Base-by-base conservation (phyloP, 495 filamentous ascomycete genomes). In the Penicillium turbatum region DNA sequence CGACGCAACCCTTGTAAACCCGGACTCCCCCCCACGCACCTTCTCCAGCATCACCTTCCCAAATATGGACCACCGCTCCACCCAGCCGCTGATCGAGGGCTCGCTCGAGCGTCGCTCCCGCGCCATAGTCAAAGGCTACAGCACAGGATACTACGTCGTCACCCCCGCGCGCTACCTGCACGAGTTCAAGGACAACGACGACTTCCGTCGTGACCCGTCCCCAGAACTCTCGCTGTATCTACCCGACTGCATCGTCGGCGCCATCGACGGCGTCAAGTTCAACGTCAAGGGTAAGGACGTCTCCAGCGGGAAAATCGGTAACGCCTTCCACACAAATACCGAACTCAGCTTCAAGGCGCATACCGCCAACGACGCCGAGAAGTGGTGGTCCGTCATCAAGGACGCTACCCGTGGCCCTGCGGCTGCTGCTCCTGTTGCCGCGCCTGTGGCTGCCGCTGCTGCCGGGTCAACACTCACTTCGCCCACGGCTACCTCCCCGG, bases 181-280 rank as follows among this genome's bases (percentile, higher is more conserved):
- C 71, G 93, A 97, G 64, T 97, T 95, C 79, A 95, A 95, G 68
- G 89, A 92, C 62, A 85, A 85, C 65, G 92, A 98, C 69, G 86
- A 96, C 65, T 74, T 88, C 63, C 80, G 79, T 47, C 79, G 80
- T 59, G 95, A 98, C 54, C 91, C 92, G 6, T 69, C 74, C 21
- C 95, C 92, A 0, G 91, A 97, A 66, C 75, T 91, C 8, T 90
- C 87, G 19, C 84, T 98, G 48, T 98, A 90, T 67, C 82, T 98
- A 7, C 93, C 93, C 39, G 95, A 98, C 64, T 95, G 92, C 62
- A 71, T 82, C 21, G 78, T 97, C 51, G 89, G 92, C 51, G 77
- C 78, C 5, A 77, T 90, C 36, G 81, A 77, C 56, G 91, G 86
- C 37, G 78, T 82, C 57, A 96, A 95, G 67, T 97, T 98, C 83